These are phyloP conservation scores for Ascochyta clinopodiicola DNA, from an alignment of 2,329 filamentous ascomycete species.

Conservation along the genomic window DNA sequence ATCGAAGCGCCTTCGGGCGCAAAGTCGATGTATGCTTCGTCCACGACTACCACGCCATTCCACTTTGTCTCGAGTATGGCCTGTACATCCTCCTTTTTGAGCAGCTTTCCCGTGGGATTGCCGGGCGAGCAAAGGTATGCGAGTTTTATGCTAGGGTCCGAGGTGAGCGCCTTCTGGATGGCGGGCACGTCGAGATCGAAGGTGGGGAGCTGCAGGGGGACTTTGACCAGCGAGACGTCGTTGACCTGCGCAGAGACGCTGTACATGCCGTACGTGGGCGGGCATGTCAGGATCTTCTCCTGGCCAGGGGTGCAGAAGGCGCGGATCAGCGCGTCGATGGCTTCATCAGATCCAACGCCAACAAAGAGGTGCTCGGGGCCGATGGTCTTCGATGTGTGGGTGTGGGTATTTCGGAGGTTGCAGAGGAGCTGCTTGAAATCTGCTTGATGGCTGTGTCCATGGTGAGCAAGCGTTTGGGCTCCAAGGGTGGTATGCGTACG, in stretches of 20 bases:
- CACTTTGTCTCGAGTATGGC: slow-evolving; percentile 80
- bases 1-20: slow-evolving; percentile 78
- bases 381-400: slow-evolving; percentile 76
- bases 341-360: slow-evolving; percentile 95
- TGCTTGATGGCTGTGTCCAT: slow-evolving; percentile 70
- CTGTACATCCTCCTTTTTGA: slow-evolving; percentile 76
- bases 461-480: neutral
- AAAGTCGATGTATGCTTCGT: slow-evolving; percentile 98
- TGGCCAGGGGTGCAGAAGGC: slow-evolving; percentile 88
- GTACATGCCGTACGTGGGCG: slow-evolving; percentile 99
- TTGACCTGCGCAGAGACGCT: slow-evolving; percentile 92
- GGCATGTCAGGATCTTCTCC: slow-evolving; percentile 93
- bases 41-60: slow-evolving; percentile 92
- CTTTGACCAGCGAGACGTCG: slow-evolving; percentile 82
- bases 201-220: slow-evolving; percentile 77
- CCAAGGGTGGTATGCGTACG: slow-evolving; percentile 53
- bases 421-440: slow-evolving; percentile 88
- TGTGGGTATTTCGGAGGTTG: slow-evolving; percentile 82
- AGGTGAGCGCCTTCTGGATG: slow-evolving; percentile 70
- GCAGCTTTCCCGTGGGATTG: slow-evolving; percentile 85
- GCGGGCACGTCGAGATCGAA: slow-evolving; percentile 76
- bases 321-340: slow-evolving; percentile 90
- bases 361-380: slow-evolving; percentile 88
- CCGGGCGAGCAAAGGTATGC: slow-evolving; percentile 94
- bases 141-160: slow-evolving; percentile 76